Percentiles rank a stretch among this genome's conserved stretches.
These are phyloP conservation scores for Wilcoxina mikolae DNA, from an alignment of 495 filamentous ascomycete genomes.

Conservation along the genomic window DNA sequence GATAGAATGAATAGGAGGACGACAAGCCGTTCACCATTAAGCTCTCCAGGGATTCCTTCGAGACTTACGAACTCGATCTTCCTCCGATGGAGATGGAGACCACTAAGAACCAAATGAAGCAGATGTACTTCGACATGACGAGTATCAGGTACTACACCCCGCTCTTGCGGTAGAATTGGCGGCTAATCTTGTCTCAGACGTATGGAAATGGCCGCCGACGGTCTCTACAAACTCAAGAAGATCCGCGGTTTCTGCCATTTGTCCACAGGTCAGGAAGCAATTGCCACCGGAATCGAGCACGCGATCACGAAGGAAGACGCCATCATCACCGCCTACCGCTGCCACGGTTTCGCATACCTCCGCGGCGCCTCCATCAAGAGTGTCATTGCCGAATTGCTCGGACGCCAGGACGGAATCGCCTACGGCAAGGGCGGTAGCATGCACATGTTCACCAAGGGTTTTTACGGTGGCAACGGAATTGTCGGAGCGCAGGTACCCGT, in stretches of 20 bases:
- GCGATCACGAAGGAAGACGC: conserved; percentile 81
- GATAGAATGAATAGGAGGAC: conserved; percentile 51
- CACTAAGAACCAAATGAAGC: conserved; percentile 93
- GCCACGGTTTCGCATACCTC: conserved; percentile 97
- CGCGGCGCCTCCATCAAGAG: conserved; percentile 79
- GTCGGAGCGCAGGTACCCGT: conserved; percentile 98
- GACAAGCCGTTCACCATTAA: conserved; percentile 84
- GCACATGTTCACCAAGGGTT: conserved; percentile 98
- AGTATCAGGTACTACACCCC: conserved; percentile 54
- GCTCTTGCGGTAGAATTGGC: conserved; percentile 5
- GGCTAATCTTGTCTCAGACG: conserved; percentile 42
- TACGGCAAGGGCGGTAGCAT: conserved; percentile 98
- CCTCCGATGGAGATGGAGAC: conserved; percentile 78
- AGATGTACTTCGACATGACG: conserved; percentile 99
- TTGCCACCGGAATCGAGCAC: conserved; percentile 92
- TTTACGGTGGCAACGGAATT: conserved; percentile 98
- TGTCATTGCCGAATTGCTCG: conserved; percentile 93
- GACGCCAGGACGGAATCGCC: conserved; percentile 87
- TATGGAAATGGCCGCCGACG: conserved; percentile 98
- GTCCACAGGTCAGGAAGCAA: conserved; percentile 94
- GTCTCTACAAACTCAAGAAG: conserved; percentile 99
- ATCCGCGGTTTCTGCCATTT: conserved; percentile 98
- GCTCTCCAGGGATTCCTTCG: conserved; percentile 94
- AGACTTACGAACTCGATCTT: conserved; percentile 96
- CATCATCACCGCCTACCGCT: conserved; percentile 94